Percentiles rank a stretch among this genome's conserved stretches.
Evolutionary conservation across 2,329 filamentous ascomycete genomes (phyloP).

Genomic region (Aspergillus glaucus): DNA sequence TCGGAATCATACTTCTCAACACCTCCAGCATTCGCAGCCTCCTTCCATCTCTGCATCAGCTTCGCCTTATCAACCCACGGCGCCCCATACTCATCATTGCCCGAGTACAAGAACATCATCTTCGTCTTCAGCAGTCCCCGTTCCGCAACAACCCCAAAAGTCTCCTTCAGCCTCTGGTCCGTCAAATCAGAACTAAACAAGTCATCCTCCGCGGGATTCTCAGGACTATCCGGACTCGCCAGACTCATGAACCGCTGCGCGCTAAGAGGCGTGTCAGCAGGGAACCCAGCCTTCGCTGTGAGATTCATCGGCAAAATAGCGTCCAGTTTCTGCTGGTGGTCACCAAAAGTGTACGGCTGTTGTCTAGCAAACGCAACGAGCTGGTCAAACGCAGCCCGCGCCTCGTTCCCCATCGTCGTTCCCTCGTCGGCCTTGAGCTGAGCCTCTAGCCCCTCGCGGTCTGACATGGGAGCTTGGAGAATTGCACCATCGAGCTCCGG

Average conservation of each 20-base stretch:
- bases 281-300: slow-evolving; percentile 26
- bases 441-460: slow-evolving; percentile 58
- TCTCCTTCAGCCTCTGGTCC: slow-evolving; percentile 49
- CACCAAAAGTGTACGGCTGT: slow-evolving; percentile 17
- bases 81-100: slow-evolving; percentile 41
- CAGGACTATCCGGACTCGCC: slow-evolving; percentile 45
- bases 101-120: slow-evolving; percentile 42
- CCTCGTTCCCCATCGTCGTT: slow-evolving; percentile 10
- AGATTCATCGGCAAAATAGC: slow-evolving; percentile 29
- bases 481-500: slow-evolving; percentile 65
- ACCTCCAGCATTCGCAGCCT: slow-evolving; percentile 32
- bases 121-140: slow-evolving; percentile 33
- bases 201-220: slow-evolving; percentile 67
- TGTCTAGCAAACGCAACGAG: slow-evolving; percentile 28
- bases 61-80: slow-evolving; percentile 40
- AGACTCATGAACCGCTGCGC: slow-evolving; percentile 56
- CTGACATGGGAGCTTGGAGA: slow-evolving; percentile 72
- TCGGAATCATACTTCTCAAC: slow-evolving; percentile 42
- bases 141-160: slow-evolving; percentile 54
- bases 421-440: slow-evolving; percentile 8
- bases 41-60: slow-evolving; percentile 39
- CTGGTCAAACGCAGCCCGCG: slow-evolving; percentile 24
- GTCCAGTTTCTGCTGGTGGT: slow-evolving; percentile 12
- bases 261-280: slow-evolving; percentile 42
- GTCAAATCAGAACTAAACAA: slow-evolving; percentile 78